Evolutionary conservation across 2,329 filamentous ascomycete genomes (phyloP).

Genomic region (Elsinoe perseae): DNA sequence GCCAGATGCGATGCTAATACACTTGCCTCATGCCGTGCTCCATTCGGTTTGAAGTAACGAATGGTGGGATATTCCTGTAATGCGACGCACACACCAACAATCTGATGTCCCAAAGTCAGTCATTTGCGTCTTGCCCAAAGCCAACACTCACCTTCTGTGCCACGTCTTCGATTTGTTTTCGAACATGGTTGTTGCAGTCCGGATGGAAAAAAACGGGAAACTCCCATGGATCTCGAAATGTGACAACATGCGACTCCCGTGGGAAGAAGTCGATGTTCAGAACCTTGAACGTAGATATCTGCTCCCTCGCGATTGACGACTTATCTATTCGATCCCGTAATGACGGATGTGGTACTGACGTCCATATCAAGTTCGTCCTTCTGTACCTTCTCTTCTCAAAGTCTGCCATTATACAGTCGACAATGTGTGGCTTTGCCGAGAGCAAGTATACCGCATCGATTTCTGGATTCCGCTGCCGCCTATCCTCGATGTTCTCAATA

Average conservation of each 20-base stretch:
- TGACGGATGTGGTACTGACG: conserved; percentile 60
- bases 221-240: conserved; percentile 90
- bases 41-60: conserved; percentile 74
- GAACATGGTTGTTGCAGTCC: conserved; percentile 74
- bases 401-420: conserved; percentile 90
- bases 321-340: conserved; percentile 68
- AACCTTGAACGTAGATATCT: conserved; percentile 72
- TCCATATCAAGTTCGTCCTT: conserved; percentile 78
- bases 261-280: conserved; percentile 85
- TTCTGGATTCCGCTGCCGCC: conserved; percentile 69
- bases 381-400: conserved; percentile 78
- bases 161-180: conserved; percentile 71
- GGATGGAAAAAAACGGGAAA: conserved; percentile 91
- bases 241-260: conserved; percentile 82
- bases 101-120: conserved; percentile 40
- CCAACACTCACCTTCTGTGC: conserved; percentile 66
- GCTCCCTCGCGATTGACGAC: conserved; percentile 59
- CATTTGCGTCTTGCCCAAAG: background rate
- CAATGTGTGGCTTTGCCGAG: conserved; percentile 74
- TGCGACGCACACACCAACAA: conserved; percentile 79
- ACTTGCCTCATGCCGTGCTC: conserved; percentile 73
- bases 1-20: conserved; percentile 84
- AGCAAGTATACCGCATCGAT: conserved; percentile 95
- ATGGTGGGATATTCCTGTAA: conserved; percentile 92
- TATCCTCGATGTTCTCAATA: conserved; percentile 88